Percentiles rank a stretch among this genome's conserved stretches.
Conservation (phyloP, 1,139 yeast species). For the Hemisphaericaspora lyxosophila region DNA sequence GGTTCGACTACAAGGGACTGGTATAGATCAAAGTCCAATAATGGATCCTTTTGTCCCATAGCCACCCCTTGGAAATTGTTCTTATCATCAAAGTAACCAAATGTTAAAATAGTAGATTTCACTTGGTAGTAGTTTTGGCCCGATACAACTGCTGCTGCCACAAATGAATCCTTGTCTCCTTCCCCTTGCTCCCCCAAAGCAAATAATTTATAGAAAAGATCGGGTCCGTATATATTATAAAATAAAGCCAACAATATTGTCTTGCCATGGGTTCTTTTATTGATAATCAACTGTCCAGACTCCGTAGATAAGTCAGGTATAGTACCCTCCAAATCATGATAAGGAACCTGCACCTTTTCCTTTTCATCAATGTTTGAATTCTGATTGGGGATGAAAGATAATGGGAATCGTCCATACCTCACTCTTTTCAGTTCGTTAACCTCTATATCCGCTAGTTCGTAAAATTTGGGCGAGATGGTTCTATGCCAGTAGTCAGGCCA, state of each 20-base stretch:
- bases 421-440: constrained; percentile 27
- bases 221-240: constrained; percentile 61
- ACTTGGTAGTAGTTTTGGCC: constrained; percentile 53
- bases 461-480: constrained; percentile 66
- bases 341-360: constrained; percentile 22
- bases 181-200: constrained; percentile 64
- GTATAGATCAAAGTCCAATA: constrained; percentile 26
- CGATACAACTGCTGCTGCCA: constrained; percentile 54
- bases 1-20: constrained; percentile 11
- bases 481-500: constrained; percentile 90
- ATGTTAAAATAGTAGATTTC: constrained; percentile 32
- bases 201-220: constrained; percentile 52
- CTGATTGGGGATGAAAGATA: constrained; percentile 11
- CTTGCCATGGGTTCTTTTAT: constrained; percentile 53
- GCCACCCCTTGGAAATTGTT: constrained; percentile 36
- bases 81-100: constrained; percentile 29
- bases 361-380: constrained; percentile 11
- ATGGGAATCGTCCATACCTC: constrained; percentile 25
- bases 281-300: constrained; percentile 58
- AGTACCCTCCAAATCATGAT: constrained; percentile 56
- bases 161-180: constrained; percentile 68
- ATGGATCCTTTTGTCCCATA: constrained; percentile 41
- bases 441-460: constrained; percentile 58
- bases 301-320: constrained; percentile 64
- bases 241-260: constrained; percentile 53